A percentile compares a stretch with the other conserved stretches of the same genome.
Conservation (phyloP, 306 rosid genomes). For the Gleditsia sinensis region DNA sequence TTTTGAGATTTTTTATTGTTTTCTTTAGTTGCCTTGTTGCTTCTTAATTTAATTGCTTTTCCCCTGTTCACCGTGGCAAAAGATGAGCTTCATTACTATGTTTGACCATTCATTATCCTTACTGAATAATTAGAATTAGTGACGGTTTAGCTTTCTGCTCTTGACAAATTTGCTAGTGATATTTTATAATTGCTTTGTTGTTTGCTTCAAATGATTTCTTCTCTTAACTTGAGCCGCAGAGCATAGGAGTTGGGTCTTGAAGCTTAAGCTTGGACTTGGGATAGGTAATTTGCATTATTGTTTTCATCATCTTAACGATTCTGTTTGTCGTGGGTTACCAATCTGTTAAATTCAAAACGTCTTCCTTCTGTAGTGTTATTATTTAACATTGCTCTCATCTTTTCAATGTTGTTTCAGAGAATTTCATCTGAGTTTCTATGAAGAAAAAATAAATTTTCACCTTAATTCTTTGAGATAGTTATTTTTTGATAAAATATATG, state of each 20-base stretch:
- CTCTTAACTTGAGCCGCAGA: slow-evolving; percentile 35
- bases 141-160: background rate
- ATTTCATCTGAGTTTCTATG: background rate
- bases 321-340: too few relatives aligned
- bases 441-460: too few relatives aligned
- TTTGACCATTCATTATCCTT: background rate
- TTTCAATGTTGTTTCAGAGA: background rate
- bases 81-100: background rate
- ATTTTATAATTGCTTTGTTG: background rate
- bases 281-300: slow-evolving; percentile 38
- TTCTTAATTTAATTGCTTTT: background rate
- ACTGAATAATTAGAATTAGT: too few relatives aligned
- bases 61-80: background rate
- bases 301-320: too few relatives aligned
- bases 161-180: background rate
- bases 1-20: too few relatives aligned
- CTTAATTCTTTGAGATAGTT: too few relatives aligned
- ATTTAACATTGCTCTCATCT: too few relatives aligned
- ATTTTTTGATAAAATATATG: background rate
- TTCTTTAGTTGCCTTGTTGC: background rate
- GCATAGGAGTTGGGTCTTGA: background rate
- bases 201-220: slow-evolving; percentile 7
- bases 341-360: background rate
- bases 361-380: too few relatives aligned
- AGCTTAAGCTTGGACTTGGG: slow-evolving; percentile 34